A percentile compares a stretch with the other conserved stretches of the same genome.
Conservation (phyloP, 768 basidiomycete species). For the Hirschioporus abietinus region DNA sequence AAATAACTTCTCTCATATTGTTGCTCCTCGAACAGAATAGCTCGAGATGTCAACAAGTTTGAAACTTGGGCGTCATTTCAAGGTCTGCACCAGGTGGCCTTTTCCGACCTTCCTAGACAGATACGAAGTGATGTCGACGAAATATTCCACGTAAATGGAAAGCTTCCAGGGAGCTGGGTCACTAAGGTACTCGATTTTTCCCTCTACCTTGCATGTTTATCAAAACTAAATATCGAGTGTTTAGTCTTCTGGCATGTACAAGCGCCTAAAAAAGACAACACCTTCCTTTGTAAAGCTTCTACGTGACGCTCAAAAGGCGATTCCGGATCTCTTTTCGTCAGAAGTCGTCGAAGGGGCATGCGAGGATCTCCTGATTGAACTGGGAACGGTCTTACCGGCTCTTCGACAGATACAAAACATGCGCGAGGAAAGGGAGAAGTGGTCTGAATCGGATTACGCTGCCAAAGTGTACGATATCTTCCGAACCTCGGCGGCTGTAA, state of each 20-base stretch:
- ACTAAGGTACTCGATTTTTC: slow-evolving; percentile 27
- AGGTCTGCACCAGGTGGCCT: slow-evolving; percentile 43
- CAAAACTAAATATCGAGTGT: neutral
- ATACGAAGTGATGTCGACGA: slow-evolving; percentile 29
- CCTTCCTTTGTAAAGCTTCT: slow-evolving; percentile 29
- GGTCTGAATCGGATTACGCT: slow-evolving; percentile 50
- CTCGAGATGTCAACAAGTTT: slow-evolving; percentile 41
- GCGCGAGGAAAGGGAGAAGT: slow-evolving; percentile 39
- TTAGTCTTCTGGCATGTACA: slow-evolving; percentile 23
- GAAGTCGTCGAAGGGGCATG: slow-evolving; percentile 15
- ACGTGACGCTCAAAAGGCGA: slow-evolving; percentile 24
- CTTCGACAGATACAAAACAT: slow-evolving; percentile 41
- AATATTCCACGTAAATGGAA: slow-evolving; percentile 33
- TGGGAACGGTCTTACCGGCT: slow-evolving; percentile 36
- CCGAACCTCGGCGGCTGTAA: slow-evolving; percentile 37
- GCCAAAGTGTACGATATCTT: slow-evolving; percentile 53
- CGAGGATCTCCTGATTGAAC: slow-evolving; percentile 29
- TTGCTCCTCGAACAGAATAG: slow-evolving; percentile 31
- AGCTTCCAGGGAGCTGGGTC: slow-evolving; percentile 38
- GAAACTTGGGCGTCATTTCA: slow-evolving; percentile 49
- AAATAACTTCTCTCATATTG: neutral
- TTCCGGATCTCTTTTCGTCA: slow-evolving; percentile 37
- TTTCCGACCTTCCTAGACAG: slow-evolving; percentile 37
- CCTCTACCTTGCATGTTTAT: neutral
- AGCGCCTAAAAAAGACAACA: slow-evolving; percentile 20